Evolutionary conservation across 1,139 yeast genomes (phyloP).

Genomic region (Yamadazyma buinensis): DNA sequence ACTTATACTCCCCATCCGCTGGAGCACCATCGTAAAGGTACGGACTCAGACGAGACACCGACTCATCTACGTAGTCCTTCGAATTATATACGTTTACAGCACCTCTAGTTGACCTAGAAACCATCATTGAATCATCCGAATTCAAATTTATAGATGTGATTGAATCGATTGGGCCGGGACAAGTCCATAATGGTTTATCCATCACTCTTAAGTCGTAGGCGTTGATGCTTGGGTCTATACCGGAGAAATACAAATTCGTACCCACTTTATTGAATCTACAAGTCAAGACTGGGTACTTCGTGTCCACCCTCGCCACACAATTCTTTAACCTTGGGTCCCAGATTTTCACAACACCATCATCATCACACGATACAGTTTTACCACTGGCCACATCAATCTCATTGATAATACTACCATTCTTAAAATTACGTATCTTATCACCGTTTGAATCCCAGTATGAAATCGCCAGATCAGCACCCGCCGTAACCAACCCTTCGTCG

Average conservation of each 20-base stretch:
- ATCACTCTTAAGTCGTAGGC: constrained; percentile 53
- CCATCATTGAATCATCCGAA: constrained; percentile 46
- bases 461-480: constrained; percentile 51
- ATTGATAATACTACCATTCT: constrained; percentile 37
- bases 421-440: constrained; percentile 47
- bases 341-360: constrained; percentile 54
- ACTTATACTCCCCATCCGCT: constrained; percentile 47
- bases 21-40: constrained; percentile 57
- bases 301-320: constrained; percentile 32
- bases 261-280: constrained; percentile 41
- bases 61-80: constrained; percentile 37
- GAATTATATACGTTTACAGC: constrained; percentile 56
- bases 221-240: constrained; percentile 61
- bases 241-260: constrained; percentile 49
- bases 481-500: constrained; percentile 31
- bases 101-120: constrained; percentile 58
- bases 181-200: constrained; percentile 42
- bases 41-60: constrained; percentile 37
- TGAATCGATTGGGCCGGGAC: constrained; percentile 43
- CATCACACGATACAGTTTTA: constrained; percentile 53
- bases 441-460: constrained; percentile 62
- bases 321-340: constrained; percentile 65
- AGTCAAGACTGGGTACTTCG: constrained; percentile 58
- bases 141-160: constrained; percentile 53
- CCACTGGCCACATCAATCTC: constrained; percentile 36